Base-by-base conservation (phyloP, 106 monocot genomes). In the Platanthera guangdongensis region DNA sequence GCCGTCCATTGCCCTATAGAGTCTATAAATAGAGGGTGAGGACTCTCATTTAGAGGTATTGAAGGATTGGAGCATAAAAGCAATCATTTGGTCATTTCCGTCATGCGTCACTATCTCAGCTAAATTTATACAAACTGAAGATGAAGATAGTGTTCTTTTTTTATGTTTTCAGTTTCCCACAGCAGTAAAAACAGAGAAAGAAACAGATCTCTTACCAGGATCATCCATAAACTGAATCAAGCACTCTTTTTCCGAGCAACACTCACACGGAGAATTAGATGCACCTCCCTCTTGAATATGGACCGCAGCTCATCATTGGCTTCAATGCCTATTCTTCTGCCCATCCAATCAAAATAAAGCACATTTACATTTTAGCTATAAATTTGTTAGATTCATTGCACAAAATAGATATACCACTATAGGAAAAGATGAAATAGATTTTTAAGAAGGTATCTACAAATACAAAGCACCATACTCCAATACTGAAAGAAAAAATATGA, bases 321-420 rank as follows among this genome's bases (percentile, higher is more conserved):
- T 78, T 99, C 97, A 15, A 94, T 89, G 70, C 97, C 97, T 75
- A 99, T 99, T 88, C 92, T 99, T 87, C 97, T 99, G 85, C 46
- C 3, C 14, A 70, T 70, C 47, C n/a, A 70, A 70, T 48, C 47
- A 47, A 70, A 16, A n/a, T n/a, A 70, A 70, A 70, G 25, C 25
- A 70, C 47, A 70, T 47, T 14, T 47, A 48, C 2, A 32, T 32
- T 19, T 25, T 65, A 65, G 65, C 0, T 39, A 6, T 10, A 59
- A 59, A 16, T 18, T 39, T 39, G 39, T 39, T 39, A 0, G 39
- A 39, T 3, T 1, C 39, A 59, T 59, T 30, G 32, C 12, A 65
- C 30, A 65, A 65, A 4, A 32, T 19, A 65, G 5, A 32, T 32
- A 30, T 21, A 63, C 9, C 6, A 1, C 2, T 30, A 65, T 65